phyloP scores from a whole-genome alignment of 202 grass and related monocot species.

The Panicum hallii region DNA sequence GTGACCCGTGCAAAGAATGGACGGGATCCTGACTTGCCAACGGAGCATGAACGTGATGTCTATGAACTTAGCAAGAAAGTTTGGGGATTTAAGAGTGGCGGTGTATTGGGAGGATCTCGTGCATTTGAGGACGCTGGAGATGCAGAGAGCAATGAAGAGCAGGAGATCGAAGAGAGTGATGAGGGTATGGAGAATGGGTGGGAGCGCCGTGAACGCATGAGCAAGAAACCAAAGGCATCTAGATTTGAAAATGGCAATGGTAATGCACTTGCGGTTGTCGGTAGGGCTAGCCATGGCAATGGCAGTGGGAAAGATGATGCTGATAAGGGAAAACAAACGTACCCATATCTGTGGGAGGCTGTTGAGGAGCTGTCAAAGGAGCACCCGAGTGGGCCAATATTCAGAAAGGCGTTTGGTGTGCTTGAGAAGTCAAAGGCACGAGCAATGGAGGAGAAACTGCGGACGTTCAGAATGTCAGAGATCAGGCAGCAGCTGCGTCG shows the following conservation, averaged over 20 bases:
- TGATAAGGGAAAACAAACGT: slow-evolving; percentile 42
- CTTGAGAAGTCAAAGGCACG: slow-evolving; percentile 51
- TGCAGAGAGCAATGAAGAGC: slow-evolving; percentile 42
- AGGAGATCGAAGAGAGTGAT: slow-evolving; percentile 38
- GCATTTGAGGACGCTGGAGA: slow-evolving; percentile 32
- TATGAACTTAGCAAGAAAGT: slow-evolving; percentile 62
- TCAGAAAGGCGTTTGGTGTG: slow-evolving; percentile 54
- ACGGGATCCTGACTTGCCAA: slow-evolving; percentile 40
- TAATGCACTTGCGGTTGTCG: background rate
- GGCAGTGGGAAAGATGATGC: background rate
- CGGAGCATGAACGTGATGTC: slow-evolving; percentile 34
- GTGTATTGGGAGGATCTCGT: background rate
- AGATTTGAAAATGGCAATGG: slow-evolving; percentile 30
- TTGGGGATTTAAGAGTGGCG: slow-evolving; percentile 36
- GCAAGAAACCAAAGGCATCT: slow-evolving; percentile 28
- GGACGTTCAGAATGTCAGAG: slow-evolving; percentile 47
- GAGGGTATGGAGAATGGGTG: slow-evolving; percentile 28
- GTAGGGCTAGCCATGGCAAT: slow-evolving; percentile 24
- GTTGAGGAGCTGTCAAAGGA: slow-evolving; percentile 55
- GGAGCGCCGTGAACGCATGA: background rate
- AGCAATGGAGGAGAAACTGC: slow-evolving; percentile 55
- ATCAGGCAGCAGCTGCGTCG: slow-evolving; percentile 57
- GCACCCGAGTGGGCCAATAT: slow-evolving; percentile 35
- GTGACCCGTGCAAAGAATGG: slow-evolving; percentile 32
- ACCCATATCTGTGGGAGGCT: slow-evolving; percentile 55